Evolutionary conservation across 257 asterid genomes (phyloP).

Genomic region (Salvia splendens): DNA sequence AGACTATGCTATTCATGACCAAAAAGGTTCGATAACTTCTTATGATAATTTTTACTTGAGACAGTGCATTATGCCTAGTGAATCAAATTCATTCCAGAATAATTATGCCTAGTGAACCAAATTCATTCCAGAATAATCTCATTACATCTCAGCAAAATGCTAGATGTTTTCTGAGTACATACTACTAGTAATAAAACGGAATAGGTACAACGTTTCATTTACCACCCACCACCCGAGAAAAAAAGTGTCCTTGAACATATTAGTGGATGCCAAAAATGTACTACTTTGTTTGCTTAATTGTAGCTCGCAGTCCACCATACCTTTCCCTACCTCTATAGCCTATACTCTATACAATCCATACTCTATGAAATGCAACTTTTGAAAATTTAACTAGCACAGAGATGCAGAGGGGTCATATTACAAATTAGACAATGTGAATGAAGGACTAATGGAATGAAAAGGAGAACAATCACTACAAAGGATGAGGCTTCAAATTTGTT

Average conservation of each 20-base stretch:
- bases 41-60: not conserved
- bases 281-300: too few relatives aligned
- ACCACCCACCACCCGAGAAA: not conserved
- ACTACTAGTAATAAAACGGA: not conserved
- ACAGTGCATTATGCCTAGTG: not conserved
- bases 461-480: too few relatives aligned
- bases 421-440: too few relatives aligned
- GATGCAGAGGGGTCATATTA: too few relatives aligned
- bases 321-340: too few relatives aligned
- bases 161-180: not conserved
- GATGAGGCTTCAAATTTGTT: too few relatives aligned
- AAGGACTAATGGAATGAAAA: too few relatives aligned
- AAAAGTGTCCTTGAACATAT: not conserved
- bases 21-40: not conserved
- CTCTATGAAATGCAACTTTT: too few relatives aligned
- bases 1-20: not conserved
- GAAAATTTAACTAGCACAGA: too few relatives aligned
- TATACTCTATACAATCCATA: too few relatives aligned
- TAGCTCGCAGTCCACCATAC: too few relatives aligned
- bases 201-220: not conserved
- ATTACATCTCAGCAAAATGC: not conserved
- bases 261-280: not conserved
- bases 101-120: not conserved
- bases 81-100: not conserved
- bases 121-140: not conserved